Conservation (phyloP, 2,329 filamentous ascomycete genomes). For the Phialocephala sp. region DNA sequence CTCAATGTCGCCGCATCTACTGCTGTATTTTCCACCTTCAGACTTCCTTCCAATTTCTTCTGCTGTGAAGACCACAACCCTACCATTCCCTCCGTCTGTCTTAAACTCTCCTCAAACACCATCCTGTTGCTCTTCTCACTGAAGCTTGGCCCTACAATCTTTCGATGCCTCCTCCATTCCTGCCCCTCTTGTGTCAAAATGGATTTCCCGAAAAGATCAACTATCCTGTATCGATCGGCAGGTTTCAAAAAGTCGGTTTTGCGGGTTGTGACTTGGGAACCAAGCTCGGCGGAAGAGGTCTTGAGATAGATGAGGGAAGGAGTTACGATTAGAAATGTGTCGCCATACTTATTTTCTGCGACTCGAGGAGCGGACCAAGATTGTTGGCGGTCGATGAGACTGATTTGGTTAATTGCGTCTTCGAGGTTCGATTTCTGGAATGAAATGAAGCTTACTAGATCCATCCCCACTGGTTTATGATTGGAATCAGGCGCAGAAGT, state of each 20-base stretch:
- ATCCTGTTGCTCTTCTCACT: conserved; percentile 53
- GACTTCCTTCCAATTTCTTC: conserved; percentile 19
- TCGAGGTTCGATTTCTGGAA: not conserved
- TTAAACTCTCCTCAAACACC: conserved; percentile 52
- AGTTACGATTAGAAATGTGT: conserved; percentile 39
- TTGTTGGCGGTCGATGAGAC: conserved; percentile 30
- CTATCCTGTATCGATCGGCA: conserved; percentile 37
- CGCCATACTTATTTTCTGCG: conserved; percentile 30
- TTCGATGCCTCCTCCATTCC: conserved; percentile 43
- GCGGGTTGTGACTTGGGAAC: conserved; percentile 36
- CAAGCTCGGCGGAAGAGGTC: conserved; percentile 38
- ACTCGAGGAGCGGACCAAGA: conserved; percentile 25
- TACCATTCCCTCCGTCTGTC: conserved; percentile 52
- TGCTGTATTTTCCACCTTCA: conserved; percentile 48
- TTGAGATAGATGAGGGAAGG: conserved; percentile 33
- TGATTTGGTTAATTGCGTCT: conserved; percentile 6
- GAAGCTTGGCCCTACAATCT: conserved; percentile 42
- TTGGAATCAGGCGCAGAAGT: conserved; percentile 21
- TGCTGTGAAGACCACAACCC: conserved; percentile 40
- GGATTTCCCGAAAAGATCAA: conserved; percentile 42
- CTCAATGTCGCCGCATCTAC: conserved; percentile 55
- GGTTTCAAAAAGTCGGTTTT: conserved; percentile 42
- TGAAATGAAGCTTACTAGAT: conserved; percentile 29
- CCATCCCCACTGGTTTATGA: conserved; percentile 29
- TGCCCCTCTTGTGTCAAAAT: conserved; percentile 42